These are phyloP conservation scores for Phialemoniopsis sp. DNA, from an alignment of 2,329 filamentous ascomycete genomes.

Conservation along the genomic window DNA sequence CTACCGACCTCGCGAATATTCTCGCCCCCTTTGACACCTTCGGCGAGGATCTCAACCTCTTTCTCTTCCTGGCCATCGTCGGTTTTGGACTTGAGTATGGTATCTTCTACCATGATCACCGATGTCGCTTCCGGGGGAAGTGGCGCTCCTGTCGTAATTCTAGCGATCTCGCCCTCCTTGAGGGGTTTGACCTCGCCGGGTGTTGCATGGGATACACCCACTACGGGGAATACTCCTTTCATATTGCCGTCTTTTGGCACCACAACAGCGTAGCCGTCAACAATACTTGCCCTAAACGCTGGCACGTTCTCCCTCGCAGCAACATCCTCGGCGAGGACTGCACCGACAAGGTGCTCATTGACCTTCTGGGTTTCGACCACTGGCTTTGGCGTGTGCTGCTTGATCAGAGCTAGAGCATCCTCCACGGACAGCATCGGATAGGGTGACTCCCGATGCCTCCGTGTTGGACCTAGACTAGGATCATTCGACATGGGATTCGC, in stretches of 20 bases:
- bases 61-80: conserved; percentile 81
- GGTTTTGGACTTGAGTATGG: conserved; percentile 68
- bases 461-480: conserved; percentile 55
- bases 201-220: conserved; percentile 80
- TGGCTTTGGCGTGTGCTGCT: conserved; percentile 66
- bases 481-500: conserved; percentile 57
- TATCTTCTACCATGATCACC: conserved; percentile 97
- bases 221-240: conserved; percentile 81
- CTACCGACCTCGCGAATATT: conserved; percentile 91
- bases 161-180: conserved; percentile 70
- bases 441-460: conserved; percentile 78
- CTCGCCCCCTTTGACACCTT: conserved; percentile 70
- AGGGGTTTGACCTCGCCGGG: conserved; percentile 63
- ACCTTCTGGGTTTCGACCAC: conserved; percentile 55
- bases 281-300: conserved; percentile 91
- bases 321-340: conserved; percentile 79
- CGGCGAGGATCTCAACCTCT: conserved; percentile 80
- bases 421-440: conserved; percentile 89
- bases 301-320: conserved; percentile 78
- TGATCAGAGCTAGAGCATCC: conserved; percentile 71
- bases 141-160: conserved; percentile 93
- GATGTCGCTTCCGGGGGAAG: conserved; percentile 84
- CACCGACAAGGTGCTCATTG: conserved; percentile 63
- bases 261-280: conserved; percentile 90
- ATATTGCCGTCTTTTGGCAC: conserved; percentile 58